Percentiles rank a stretch among this genome's conserved stretches.
Conservation (phyloP, 2,329 filamentous ascomycete species). For the Fonsecaea multimorphosa region DNA sequence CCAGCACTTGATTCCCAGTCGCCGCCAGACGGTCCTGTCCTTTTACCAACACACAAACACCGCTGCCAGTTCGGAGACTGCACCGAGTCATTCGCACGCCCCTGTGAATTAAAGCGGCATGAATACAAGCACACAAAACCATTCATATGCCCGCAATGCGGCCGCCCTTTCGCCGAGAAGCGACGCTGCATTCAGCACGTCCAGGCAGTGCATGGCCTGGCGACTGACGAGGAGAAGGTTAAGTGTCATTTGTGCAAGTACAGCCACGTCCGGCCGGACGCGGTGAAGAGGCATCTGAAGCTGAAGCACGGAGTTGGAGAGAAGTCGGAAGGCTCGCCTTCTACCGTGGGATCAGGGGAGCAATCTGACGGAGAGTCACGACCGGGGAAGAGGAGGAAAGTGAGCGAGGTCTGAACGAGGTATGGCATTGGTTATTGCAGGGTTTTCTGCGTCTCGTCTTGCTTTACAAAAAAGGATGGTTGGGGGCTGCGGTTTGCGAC, state of each 20-base stretch:
- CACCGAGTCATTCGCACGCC: slow-evolving; percentile 19
- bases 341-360: slow-evolving; percentile 3
- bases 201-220: slow-evolving; percentile 21
- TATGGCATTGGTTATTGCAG: neutral
- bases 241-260: slow-evolving; percentile 24
- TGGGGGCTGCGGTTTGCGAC: neutral
- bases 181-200: slow-evolving; percentile 25
- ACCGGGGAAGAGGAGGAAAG: neutral
- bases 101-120: slow-evolving; percentile 28
- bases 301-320: slow-evolving; percentile 22
- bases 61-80: slow-evolving; percentile 20
- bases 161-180: slow-evolving; percentile 27
- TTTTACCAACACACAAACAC: slow-evolving; percentile 1
- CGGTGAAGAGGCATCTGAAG: slow-evolving; percentile 28
- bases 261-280: slow-evolving; percentile 23
- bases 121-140: slow-evolving; percentile 23
- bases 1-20: slow-evolving; percentile 8
- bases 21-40: neutral
- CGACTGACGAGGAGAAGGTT: slow-evolving; percentile 10
- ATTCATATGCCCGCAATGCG: slow-evolving; percentile 22
- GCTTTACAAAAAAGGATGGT: neutral
- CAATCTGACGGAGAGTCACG: neutral
- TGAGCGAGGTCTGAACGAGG: neutral
- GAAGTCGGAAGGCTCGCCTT: slow-evolving; percentile 11
- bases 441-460: neutral